Conservation (phyloP, 164 flowering plant species). For the Dillenia turbinata region DNA sequence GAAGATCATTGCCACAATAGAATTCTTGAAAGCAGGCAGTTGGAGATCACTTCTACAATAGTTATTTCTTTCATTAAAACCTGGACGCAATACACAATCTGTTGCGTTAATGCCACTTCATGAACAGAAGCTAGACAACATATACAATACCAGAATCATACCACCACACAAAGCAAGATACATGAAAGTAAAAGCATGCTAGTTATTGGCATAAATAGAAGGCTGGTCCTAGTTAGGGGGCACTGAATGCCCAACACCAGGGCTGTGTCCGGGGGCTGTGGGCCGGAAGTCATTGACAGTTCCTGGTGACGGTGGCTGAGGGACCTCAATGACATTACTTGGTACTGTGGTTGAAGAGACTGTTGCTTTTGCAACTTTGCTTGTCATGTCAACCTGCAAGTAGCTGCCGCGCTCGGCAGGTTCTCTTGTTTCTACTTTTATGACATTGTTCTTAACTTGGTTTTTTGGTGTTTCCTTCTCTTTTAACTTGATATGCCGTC, state of each 20-base stretch:
- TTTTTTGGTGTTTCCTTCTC: too few species aligned
- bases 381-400: neutral
- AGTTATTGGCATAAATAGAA: neutral
- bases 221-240: neutral
- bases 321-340: neutral
- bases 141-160: too few species aligned
- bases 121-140: neutral
- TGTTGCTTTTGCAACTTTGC: neutral
- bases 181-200: neutral
- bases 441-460: too few species aligned
- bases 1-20: too few species aligned
- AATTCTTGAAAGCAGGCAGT: too few species aligned
- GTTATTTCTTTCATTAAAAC: too few species aligned
- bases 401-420: too few species aligned
- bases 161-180: neutral
- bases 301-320: conserved; percentile 4
- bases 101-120: neutral
- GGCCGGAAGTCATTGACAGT: conserved; percentile 33
- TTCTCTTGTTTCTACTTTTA: too few species aligned
- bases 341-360: neutral
- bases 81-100: neutral
- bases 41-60: too few species aligned
- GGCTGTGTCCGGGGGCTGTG: conserved; percentile 47
- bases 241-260: conserved; percentile 29
- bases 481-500: too few species aligned